These are phyloP conservation scores for Acacia concinna DNA, from an alignment of 331 rosid genomes.

Conservation along the genomic window DNA sequence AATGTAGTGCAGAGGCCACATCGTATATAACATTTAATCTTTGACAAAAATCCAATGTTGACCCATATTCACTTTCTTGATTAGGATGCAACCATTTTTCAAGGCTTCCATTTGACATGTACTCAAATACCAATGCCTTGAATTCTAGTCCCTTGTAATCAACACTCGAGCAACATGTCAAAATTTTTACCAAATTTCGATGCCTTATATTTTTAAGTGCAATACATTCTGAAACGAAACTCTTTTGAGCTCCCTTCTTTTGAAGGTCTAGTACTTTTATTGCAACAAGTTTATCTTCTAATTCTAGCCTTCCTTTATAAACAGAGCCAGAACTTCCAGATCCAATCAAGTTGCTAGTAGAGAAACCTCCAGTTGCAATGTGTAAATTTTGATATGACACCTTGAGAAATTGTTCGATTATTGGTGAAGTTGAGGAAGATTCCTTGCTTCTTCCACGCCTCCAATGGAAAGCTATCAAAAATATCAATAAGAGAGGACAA, in stretches of 20 bases:
- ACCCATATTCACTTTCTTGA: background rate
- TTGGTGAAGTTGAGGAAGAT: background rate
- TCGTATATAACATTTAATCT: background rate
- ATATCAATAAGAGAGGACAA: background rate
- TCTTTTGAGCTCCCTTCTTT: background rate
- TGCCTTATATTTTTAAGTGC: background rate
- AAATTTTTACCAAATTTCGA: background rate
- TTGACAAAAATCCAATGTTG: background rate
- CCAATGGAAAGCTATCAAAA: background rate
- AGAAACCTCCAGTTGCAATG: background rate
- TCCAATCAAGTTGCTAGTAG: background rate
- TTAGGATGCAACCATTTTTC: background rate
- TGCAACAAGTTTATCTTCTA: background rate
- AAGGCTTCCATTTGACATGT: conserved; percentile 8
- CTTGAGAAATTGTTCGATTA: background rate
- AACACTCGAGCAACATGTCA: background rate
- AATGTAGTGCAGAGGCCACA: background rate
- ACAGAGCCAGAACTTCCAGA: background rate
- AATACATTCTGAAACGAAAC: background rate
- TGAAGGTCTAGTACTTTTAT: background rate
- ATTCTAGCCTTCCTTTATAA: background rate
- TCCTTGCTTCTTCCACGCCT: background rate
- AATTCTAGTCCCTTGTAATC: background rate
- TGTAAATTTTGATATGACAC: background rate
- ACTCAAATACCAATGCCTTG: background rate